Base-by-base conservation (phyloP, 169 alveolate species). In the Plasmodium relictum region DNA sequence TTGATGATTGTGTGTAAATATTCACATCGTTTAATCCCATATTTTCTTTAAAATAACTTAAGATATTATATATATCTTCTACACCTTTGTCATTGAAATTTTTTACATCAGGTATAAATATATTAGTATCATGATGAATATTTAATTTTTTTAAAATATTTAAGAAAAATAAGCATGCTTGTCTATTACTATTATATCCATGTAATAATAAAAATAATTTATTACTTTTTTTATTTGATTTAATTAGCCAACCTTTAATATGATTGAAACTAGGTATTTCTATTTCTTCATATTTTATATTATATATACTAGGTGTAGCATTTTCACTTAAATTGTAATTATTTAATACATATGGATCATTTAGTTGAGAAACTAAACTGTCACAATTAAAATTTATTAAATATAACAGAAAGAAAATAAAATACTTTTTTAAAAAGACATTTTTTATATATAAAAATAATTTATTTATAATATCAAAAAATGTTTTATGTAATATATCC, bases 361-460 rank as follows among this genome's bases (percentile, higher is more conserved):
- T 62, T 8, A 78, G 45, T 78, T 78, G 73, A 9, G 78, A 63
- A 20, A 66, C 89, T 14, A 78, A 63, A 5, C n/a, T 39, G 41
- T 78, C 89, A 20, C 89, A 78, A 66, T 78, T 78, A 24, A 78
- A 58, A 70, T 78, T 78, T 78, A 78, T 78, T 56, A 78, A 63
- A 78, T 78, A 78, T 63, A 78, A 12, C 8, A 78, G 63, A 54
- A 78, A 78, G 50, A 78, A 78, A 48, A 78, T 66, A 56, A 78
- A 78, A 78, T 78, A 78, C 56, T 78, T 78, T 78, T 78, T 78
- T 65, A 78, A 45, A 78, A 78, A 78, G 14, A 78, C 89, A 78
- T 78, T 78, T 54, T 78, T 78, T 22, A 78, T 78, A 44, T 78
- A 78, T 62, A 78, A 65, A 78, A 78, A 78, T 48, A 78, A 41